These are phyloP conservation scores for Solanum dulcamara DNA, from an alignment of 257 asterid genomes.

Conservation along the genomic window DNA sequence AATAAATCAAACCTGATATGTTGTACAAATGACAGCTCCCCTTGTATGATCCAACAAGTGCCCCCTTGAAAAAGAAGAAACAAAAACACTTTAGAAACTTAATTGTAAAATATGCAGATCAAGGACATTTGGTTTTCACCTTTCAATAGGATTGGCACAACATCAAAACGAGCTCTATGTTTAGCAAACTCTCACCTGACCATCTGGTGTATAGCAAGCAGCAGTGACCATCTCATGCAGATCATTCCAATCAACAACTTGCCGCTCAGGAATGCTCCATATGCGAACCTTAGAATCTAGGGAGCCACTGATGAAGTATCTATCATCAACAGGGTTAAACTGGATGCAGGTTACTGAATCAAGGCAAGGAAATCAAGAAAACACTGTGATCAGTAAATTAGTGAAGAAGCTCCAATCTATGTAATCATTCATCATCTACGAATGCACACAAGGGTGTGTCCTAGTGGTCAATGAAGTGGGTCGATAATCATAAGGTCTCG, in stretches of 20 bases:
- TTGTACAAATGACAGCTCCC: constrained; percentile 84
- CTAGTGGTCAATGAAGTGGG: not conserved
- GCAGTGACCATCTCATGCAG: constrained; percentile 99
- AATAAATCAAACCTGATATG: constrained; percentile 50
- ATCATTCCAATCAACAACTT: constrained; percentile 97
- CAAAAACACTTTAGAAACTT: not conserved
- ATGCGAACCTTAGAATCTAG: constrained; percentile 93
- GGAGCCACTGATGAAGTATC: constrained; percentile 98
- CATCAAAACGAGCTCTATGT: not conserved
- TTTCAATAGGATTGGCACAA: not conserved
- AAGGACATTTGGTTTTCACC: not conserved
- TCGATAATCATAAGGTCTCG: not conserved
- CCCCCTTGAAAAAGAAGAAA: constrained; percentile 48
- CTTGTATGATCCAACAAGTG: constrained; percentile 94
- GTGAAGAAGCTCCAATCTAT: not conserved
- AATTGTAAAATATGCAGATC: not conserved
- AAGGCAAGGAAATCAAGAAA: constrained; percentile 12
- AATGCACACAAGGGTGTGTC: not conserved
- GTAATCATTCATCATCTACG: not conserved
- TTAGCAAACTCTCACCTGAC: constrained; percentile 58
- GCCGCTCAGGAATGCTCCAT: constrained; percentile 93
- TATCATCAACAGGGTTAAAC: constrained; percentile 95
- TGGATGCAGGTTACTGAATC: constrained; percentile 93
- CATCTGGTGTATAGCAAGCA: constrained; percentile 98
- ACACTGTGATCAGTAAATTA: not conserved